These are phyloP conservation scores for Scenedesmus sp. DNA, from an alignment of 163 green algal species.

Conservation along the genomic window DNA sequence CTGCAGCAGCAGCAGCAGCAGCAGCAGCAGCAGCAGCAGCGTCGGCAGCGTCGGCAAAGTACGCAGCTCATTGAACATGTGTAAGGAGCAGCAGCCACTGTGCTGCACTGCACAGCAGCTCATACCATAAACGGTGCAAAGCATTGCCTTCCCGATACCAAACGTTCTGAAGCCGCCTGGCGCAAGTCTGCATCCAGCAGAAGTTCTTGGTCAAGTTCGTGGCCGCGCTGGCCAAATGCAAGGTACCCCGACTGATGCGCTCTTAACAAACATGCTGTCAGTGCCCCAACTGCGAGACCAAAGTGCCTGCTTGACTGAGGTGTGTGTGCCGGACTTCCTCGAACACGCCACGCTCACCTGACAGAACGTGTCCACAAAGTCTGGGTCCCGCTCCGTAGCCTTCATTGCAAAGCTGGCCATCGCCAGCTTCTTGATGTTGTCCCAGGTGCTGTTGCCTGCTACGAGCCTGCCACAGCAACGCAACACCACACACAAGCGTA, in stretches of 20 bases:
- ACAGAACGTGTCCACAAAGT: slow-evolving; percentile 61
- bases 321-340: not conserved
- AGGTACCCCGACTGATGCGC: too few relatives aligned
- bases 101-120: too few relatives aligned
- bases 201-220: too few relatives aligned
- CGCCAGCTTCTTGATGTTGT: slow-evolving; percentile 86
- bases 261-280: too few relatives aligned
- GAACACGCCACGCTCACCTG: not conserved
- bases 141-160: too few relatives aligned
- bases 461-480: slow-evolving; percentile 44
- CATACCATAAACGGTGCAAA: too few relatives aligned
- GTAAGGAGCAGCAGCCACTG: not conserved
- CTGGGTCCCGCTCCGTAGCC: slow-evolving; percentile 88
- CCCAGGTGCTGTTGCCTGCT: slow-evolving; percentile 75
- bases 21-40: not conserved
- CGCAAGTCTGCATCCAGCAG: too few relatives aligned
- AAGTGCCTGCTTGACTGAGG: too few relatives aligned
- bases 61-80: not conserved
- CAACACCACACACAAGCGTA: not conserved
- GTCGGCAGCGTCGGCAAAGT: not conserved
- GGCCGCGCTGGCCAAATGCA: too few relatives aligned
- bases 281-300: too few relatives aligned
- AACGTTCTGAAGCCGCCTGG: too few relatives aligned
- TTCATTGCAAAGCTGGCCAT: slow-evolving; percentile 85
- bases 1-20: slow-evolving; percentile 22